These are phyloP conservation scores for Alternaria burnsii DNA, from an alignment of 2,329 filamentous ascomycete genomes.

Conservation along the genomic window DNA sequence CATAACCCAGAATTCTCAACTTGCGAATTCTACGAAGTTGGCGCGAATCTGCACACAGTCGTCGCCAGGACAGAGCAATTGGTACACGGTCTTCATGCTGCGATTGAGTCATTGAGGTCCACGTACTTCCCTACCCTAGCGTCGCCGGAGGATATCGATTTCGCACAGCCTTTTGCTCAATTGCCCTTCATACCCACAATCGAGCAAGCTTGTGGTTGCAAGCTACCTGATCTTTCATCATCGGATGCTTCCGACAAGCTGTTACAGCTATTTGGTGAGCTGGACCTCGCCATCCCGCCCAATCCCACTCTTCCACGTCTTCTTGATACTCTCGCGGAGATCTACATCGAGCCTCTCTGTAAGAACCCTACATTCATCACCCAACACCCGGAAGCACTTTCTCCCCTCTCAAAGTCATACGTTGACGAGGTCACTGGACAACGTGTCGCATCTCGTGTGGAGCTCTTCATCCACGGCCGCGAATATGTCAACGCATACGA, in stretches of 20 bases:
- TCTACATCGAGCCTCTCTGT: slow-evolving; percentile 82
- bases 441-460: slow-evolving; percentile 79
- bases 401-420: slow-evolving; percentile 90
- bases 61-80: slow-evolving; percentile 79
- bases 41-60: slow-evolving; percentile 77
- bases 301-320: slow-evolving; percentile 71
- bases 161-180: slow-evolving; percentile 66
- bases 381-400: slow-evolving; percentile 89
- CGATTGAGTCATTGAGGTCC: slow-evolving; percentile 57
- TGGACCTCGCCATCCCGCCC: slow-evolving; percentile 60
- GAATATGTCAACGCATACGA: slow-evolving; percentile 98
- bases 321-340: slow-evolving; percentile 79
- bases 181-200: slow-evolving; percentile 86
- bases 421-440: slow-evolving; percentile 72
- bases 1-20: slow-evolving; percentile 98
- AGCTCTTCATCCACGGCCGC: slow-evolving; percentile 80
- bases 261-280: slow-evolving; percentile 61
- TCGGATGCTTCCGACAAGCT: slow-evolving; percentile 67
- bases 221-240: slow-evolving; percentile 65
- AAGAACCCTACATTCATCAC: slow-evolving; percentile 81
- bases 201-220: slow-evolving; percentile 70
- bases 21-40: slow-evolving; percentile 95
- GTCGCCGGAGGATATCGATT: slow-evolving; percentile 62
- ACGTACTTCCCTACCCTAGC: slow-evolving; percentile 40
- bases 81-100: slow-evolving; percentile 55